A percentile compares a stretch with the other conserved stretches of the same genome.
Conservation (phyloP, 2,329 filamentous ascomycete genomes). For the Fusarium sp. region DNA sequence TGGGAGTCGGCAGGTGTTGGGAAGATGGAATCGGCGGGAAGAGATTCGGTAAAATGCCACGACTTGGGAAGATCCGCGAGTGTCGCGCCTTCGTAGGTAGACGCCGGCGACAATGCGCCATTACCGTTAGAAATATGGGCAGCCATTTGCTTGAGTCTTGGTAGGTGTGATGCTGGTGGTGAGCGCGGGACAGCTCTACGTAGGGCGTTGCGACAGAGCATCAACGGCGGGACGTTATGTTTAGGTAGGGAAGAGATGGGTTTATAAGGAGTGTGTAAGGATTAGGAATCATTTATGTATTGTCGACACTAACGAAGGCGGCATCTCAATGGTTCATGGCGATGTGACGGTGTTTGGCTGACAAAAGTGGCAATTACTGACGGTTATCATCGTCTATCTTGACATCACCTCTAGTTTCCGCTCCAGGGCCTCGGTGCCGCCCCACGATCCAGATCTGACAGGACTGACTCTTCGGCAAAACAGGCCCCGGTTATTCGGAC, state of each 20-base stretch:
- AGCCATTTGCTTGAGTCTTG: slow-evolving; percentile 45
- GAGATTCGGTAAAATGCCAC: slow-evolving; percentile 70
- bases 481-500: slow-evolving; percentile 16
- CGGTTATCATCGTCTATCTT: slow-evolving; percentile 24
- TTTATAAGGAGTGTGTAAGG: slow-evolving; percentile 5
- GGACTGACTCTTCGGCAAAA: background rate
- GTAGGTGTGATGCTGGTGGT: slow-evolving; percentile 31
- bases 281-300: slow-evolving; percentile 21
- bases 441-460: slow-evolving; percentile 17
- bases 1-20: slow-evolving; percentile 86
- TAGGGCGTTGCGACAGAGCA: slow-evolving; percentile 48
- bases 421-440: slow-evolving; percentile 14
- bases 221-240: slow-evolving; percentile 37
- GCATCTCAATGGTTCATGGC: background rate
- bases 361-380: slow-evolving; percentile 35
- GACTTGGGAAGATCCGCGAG: slow-evolving; percentile 69
- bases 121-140: slow-evolving; percentile 47
- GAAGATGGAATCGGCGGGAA: slow-evolving; percentile 81
- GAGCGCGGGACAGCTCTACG: slow-evolving; percentile 45
- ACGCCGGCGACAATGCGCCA: slow-evolving; percentile 28
- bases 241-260: background rate
- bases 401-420: slow-evolving; percentile 32
- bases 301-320: background rate
- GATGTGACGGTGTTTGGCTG: slow-evolving; percentile 13
- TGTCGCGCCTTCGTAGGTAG: slow-evolving; percentile 46